A percentile compares a stretch with the other conserved stretches of the same genome.
phyloP scores from a whole-genome alignment of 495 filamentous ascomycete species.

The Xylaria flabelliformis region DNA sequence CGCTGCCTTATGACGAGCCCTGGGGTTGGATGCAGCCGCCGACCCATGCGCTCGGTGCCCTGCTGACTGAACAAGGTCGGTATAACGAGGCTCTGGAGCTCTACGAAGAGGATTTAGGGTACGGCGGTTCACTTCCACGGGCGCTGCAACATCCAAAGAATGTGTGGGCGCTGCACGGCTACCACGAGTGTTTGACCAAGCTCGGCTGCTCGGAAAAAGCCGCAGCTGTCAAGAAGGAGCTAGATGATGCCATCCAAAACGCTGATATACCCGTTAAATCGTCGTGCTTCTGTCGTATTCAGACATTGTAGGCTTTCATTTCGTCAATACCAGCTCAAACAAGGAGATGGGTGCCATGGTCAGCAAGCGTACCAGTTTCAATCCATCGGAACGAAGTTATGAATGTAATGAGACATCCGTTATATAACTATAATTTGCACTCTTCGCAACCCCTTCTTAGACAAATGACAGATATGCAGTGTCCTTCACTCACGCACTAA shows the following conservation, averaged over 20 bases:
- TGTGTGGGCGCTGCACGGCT: conserved; percentile 72
- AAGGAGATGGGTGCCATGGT: neutral
- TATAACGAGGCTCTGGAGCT: conserved; percentile 60
- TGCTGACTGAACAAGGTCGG: conserved; percentile 66
- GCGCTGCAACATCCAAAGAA: conserved; percentile 68
- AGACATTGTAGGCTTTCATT: neutral
- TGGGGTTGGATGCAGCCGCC: conserved; percentile 76
- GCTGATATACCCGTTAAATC: conserved; percentile 66
- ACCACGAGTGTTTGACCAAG: conserved; percentile 65
- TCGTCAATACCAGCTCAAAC: neutral
- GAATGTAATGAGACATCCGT: conserved; percentile 8
- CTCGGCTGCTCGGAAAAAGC: conserved; percentile 59
- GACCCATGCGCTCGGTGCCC: conserved; percentile 68
- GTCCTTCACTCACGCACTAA: conserved; percentile 26
- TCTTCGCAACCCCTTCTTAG: neutral
- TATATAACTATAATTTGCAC: neutral
- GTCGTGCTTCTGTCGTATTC: conserved; percentile 67
- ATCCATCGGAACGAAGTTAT: neutral
- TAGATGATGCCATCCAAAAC: conserved; percentile 56
- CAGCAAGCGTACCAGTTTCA: neutral
- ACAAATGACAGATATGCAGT: neutral
- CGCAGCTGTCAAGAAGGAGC: conserved; percentile 51
- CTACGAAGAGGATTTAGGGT: conserved; percentile 68
- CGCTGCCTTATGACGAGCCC: conserved; percentile 69
- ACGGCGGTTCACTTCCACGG: conserved; percentile 60